Base-by-base conservation (phyloP, 148 eudicot genomes). In the Cornus kousa region DNA sequence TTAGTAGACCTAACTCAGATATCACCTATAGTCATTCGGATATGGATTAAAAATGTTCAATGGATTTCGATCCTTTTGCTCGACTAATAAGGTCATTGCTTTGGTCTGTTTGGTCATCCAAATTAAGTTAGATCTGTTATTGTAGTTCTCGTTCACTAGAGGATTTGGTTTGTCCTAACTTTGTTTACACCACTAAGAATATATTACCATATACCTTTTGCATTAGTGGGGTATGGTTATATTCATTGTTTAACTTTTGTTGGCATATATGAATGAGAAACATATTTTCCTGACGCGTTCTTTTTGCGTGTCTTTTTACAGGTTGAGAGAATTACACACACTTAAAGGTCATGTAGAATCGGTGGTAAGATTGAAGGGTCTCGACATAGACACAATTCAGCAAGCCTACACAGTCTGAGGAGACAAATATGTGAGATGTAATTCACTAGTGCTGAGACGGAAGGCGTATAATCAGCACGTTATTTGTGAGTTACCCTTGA, bases 291-390 rank as follows among this genome's bases (percentile, higher is more conserved):
- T 66, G 59, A 46, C 43, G 0, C 66, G 31, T 64, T 60, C 7
- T 74, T 4, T 35, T 69, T 78, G 28, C 64, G 6, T 10, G 9
- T 64, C 22, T 57, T 73, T 24, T 60, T 82, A 80, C 91, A 90
- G 93, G 88, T 77, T 90, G 79, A 85, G 89, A 85, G 91, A 88
- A 76, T 82, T 90, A 75, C 86, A 84, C 82, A 90, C 93, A 2
- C 85, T 88, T 68, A 90, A 90, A 79, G 93, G 93, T 46, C 89
- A 88, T 11, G 91, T 90, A 32, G 91, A 90, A 82, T 90, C 93
- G 16, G 91, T 88, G 19, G 88, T 88, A 66, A 90, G 83, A 77
- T 69, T 88, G 80, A 90, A 90, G 89, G 87, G 87, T 68, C 87
- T 90, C 31, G 93, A 90, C 91, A 88, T 90, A 59, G 93, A 88